Evolutionary conservation across 192 early-diverging fungal genomes (phyloP).

Genomic region (Lunasporangiospora selenospora): DNA sequence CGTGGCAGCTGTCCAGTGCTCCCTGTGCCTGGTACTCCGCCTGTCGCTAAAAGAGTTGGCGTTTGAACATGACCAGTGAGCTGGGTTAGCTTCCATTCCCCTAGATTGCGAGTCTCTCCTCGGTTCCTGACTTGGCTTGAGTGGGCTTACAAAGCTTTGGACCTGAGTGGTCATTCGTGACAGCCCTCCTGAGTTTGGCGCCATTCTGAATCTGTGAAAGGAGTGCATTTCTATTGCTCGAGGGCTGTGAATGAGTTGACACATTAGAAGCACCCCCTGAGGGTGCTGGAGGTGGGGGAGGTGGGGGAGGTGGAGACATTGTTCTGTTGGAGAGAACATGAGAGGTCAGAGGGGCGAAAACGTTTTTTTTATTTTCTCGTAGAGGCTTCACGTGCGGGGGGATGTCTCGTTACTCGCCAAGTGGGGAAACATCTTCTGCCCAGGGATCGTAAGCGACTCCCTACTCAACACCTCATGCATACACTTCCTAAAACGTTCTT

Average conservation of each 20-base stretch:
- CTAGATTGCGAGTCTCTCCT: not conserved
- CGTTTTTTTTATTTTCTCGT: not conserved
- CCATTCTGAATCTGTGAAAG: constrained; percentile 74
- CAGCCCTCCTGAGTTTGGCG: constrained; percentile 57
- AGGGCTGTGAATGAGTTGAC: not conserved
- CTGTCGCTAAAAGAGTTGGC: not conserved
- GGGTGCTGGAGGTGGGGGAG: constrained; percentile 17
- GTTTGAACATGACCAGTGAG: not conserved
- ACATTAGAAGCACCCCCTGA: not conserved
- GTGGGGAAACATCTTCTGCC: constrained; percentile 14
- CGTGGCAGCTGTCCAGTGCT: constrained; percentile 9
- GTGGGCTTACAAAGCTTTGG: constrained; percentile 41
- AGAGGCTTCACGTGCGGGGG: not conserved
- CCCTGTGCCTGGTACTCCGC: not conserved
- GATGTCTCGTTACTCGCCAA: not conserved
- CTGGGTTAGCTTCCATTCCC: not conserved
- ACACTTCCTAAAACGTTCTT: constrained; percentile 16
- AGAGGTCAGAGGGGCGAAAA: not conserved
- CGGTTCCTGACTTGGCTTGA: not conserved
- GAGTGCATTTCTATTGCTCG: constrained; percentile 55
- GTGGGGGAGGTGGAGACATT: constrained; percentile 22
- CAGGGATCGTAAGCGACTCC: constrained; percentile 34
- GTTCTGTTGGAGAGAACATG: constrained; percentile 1
- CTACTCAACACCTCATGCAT: constrained; percentile 21
- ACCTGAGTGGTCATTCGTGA: constrained; percentile 70